A percentile compares a stretch with the other conserved stretches of the same genome.
phyloP scores from a whole-genome alignment of 2,329 filamentous ascomycete genomes.

The Pseudopyrenochaeta lycopersici region DNA sequence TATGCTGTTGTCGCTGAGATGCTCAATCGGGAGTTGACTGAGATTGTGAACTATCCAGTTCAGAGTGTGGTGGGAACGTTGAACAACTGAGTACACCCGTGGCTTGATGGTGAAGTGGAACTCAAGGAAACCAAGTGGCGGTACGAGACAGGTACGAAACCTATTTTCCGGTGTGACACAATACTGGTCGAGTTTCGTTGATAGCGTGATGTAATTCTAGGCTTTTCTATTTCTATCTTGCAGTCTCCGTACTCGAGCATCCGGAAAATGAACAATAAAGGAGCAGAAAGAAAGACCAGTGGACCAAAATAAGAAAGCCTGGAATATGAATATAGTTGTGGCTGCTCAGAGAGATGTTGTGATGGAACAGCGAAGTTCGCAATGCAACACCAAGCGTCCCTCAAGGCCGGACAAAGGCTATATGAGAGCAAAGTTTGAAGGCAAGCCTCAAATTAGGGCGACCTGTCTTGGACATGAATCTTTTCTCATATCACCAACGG shows the following conservation, averaged over 20 bases:
- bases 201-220: neutral
- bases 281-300: too few relatives aligned
- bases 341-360: neutral
- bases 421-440: neutral
- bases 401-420: conserved; percentile 1
- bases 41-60: neutral
- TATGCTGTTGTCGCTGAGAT: neutral
- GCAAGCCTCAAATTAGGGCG: conserved; percentile 3
- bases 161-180: neutral
- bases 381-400: neutral
- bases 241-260: neutral
- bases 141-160: neutral
- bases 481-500: conserved; percentile 6
- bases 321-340: too few relatives aligned
- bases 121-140: neutral
- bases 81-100: neutral
- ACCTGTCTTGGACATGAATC: conserved; percentile 4
- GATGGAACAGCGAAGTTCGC: neutral
- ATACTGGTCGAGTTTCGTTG: neutral
- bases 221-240: neutral
- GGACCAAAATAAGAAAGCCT: too few relatives aligned
- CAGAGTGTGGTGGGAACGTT: neutral
- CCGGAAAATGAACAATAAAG: too few relatives aligned
- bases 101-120: neutral
- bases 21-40: neutral